Conservation (phyloP, 441 rosid genomes). For the Geranium incanum region DNA sequence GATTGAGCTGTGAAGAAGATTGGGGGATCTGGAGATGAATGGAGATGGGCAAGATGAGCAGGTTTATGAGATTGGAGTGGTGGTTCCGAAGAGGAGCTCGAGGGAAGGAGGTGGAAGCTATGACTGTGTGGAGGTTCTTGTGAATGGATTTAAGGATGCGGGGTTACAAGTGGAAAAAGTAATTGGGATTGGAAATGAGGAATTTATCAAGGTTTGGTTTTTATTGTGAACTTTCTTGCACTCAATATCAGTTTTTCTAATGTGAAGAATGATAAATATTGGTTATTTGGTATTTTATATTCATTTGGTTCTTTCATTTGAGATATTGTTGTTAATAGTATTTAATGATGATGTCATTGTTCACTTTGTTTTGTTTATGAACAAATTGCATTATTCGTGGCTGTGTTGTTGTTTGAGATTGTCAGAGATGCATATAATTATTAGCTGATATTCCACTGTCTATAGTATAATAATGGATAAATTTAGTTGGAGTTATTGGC, state of each 20-base stretch:
- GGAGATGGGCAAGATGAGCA: slow-evolving; percentile 39
- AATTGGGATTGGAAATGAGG: slow-evolving; percentile 60
- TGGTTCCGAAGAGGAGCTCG: slow-evolving; percentile 46
- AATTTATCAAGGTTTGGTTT: slow-evolving; percentile 54
- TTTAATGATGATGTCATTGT: neutral
- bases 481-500: neutral
- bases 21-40: slow-evolving; percentile 34
- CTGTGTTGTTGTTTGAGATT: neutral
- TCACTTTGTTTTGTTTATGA: neutral
- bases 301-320: neutral
- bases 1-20: neutral
- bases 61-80: slow-evolving; percentile 65
- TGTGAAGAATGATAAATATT: neutral
- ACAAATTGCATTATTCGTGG: neutral
- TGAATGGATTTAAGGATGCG: slow-evolving; percentile 44
- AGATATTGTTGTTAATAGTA: neutral
- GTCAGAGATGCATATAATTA: neutral
- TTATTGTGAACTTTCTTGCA: neutral
- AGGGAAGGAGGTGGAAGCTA: slow-evolving; percentile 32
- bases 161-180: slow-evolving; percentile 58
- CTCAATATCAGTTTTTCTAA: neutral
- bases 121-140: slow-evolving; percentile 65
- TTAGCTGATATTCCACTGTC: neutral
- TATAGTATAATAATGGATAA: neutral
- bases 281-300: neutral